These are phyloP conservation scores for Tylopilus cervinicoccineus DNA, from an alignment of 768 basidiomycete species.

Conservation along the genomic window DNA sequence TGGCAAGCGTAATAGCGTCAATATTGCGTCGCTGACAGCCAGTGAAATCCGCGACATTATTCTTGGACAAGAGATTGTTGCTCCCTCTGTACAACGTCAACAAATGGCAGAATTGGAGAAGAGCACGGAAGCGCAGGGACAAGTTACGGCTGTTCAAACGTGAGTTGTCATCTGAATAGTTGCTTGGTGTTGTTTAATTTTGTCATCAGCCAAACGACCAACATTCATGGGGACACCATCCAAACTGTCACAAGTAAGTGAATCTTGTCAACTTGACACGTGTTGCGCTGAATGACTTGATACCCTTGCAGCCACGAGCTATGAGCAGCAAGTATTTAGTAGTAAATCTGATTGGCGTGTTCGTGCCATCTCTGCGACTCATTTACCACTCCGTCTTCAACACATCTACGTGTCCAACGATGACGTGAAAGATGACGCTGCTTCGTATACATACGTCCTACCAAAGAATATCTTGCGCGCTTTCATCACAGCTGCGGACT, in stretches of 20 bases:
- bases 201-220: constrained; percentile 77
- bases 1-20: constrained; percentile 98
- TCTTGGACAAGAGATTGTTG: constrained; percentile 96
- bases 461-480: constrained; percentile 96
- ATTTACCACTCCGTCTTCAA: constrained; percentile 91
- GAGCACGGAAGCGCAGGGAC: constrained; percentile 87
- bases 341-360: constrained; percentile 99
- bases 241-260: constrained; percentile 86
- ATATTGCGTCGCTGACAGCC: constrained; percentile 94
- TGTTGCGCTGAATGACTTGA: constrained; percentile 1
- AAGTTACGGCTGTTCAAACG: constrained; percentile 96
- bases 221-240: constrained; percentile 94
- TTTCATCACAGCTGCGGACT: constrained; percentile 89
- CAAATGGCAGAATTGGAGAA: constrained; percentile 99
- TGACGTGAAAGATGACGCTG: constrained; percentile 97
- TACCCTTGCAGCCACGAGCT: constrained; percentile 70
- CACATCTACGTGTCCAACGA: constrained; percentile 99
- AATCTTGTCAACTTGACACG: background rate
- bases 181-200: constrained; percentile 1
- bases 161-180: constrained; percentile 27
- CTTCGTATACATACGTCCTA: constrained; percentile 90
- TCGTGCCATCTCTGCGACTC: constrained; percentile 95
- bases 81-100: constrained; percentile 92
- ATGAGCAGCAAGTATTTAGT: constrained; percentile 98
- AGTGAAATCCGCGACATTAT: constrained; percentile 98